Evolutionary conservation across 2,329 filamentous ascomycete species (phyloP), one percentile per base, ranked within the genome.

Genomic region (Penicillium capsulatum): DNA sequence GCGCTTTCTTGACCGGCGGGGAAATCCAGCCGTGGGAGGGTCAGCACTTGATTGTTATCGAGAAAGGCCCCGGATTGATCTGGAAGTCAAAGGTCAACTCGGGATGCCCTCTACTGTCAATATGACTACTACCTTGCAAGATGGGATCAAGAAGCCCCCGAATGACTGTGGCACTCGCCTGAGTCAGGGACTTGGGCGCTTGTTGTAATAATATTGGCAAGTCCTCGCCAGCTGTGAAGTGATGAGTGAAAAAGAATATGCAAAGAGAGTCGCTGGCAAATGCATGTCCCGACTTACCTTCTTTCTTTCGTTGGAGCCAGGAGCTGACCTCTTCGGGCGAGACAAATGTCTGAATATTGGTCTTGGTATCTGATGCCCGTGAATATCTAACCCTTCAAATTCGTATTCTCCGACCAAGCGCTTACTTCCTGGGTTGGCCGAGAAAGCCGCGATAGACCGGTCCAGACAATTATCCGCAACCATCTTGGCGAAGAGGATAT

Each of bases 361-460:
- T 37, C 22, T 46, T 54, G 32, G 46, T 55, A 41, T 57, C 56
- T 57, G 15, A 3, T 19, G 3, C 30, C n/a, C 10, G 11, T 33
- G 7, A 28, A 13, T 22, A 6, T 27, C 2, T 5, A 7, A 19
- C 4, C 10, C 10, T 9, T n/a, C 10, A 17, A 9, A 29, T 17
- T 13, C n/a, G 14, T 17, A 3, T 10, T 8, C 9, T 13, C 26
- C 17, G 5, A 22, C 5, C 19, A 11, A 27, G 38, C 3, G 51
- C 54, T 47, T 19, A 59, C 55, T 57, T 22, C 56, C 56, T 3
- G 57, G 53, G 39, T 57, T 57, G 2, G 50, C 52, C 15, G 54
- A 51, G 34, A 59, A 59, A 1, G 52, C 49, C 14, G 28, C 20
- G 17, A 56, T 50, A 2, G 41, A 48, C 19, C 34, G 28, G 20